Percentiles rank a stretch among this genome's conserved stretches.
Evolutionary conservation across 768 basidiomycete species (phyloP).

Genomic region (Suillus fuscotomentosus): DNA sequence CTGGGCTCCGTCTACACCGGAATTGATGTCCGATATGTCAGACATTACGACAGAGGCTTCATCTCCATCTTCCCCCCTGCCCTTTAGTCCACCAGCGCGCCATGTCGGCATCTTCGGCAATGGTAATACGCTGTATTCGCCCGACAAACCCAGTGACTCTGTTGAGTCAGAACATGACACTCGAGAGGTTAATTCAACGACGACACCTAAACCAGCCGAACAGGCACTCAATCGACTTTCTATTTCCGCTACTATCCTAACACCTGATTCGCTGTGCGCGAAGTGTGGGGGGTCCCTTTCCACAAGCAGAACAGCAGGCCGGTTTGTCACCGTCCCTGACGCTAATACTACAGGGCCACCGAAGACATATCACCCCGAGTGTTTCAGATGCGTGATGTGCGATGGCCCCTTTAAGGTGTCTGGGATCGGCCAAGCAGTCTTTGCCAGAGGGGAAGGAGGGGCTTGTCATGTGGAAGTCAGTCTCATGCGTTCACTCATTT

Average conservation of each 20-base stretch:
- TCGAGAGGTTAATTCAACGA: conserved; percentile 13
- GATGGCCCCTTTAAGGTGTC: conserved; percentile 60
- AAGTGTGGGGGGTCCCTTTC: conserved; percentile 62
- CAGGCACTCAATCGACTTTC: conserved; percentile 25
- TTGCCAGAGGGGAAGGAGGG: conserved; percentile 62
- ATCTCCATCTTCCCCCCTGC: conserved; percentile 51
- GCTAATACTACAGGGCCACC: conserved; percentile 38
- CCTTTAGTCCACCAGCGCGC: conserved; percentile 31
- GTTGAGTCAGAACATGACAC: conserved; percentile 2
- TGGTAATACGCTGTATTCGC: conserved; percentile 7
- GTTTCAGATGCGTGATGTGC: conserved; percentile 74
- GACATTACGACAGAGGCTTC: conserved; percentile 57
- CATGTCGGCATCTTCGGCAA: conserved; percentile 11
- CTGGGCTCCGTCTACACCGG: conserved; percentile 52
- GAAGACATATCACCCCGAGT: conserved; percentile 70
- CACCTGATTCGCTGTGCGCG: conserved; percentile 50
- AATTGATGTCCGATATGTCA: conserved; percentile 59
- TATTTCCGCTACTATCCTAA: conserved; percentile 30
- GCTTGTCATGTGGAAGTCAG: conserved; percentile 65
- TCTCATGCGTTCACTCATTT: conserved; percentile 4
- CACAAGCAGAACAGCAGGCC: conserved; percentile 53
- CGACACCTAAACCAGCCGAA: conserved; percentile 25
- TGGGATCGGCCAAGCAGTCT: conserved; percentile 63
- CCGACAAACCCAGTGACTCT: conserved; percentile 18
- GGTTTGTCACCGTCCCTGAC: conserved; percentile 71